These are phyloP conservation scores for Phytophthora sansomeana DNA, from an alignment of 352 stramenopile species.

Conservation along the genomic window DNA sequence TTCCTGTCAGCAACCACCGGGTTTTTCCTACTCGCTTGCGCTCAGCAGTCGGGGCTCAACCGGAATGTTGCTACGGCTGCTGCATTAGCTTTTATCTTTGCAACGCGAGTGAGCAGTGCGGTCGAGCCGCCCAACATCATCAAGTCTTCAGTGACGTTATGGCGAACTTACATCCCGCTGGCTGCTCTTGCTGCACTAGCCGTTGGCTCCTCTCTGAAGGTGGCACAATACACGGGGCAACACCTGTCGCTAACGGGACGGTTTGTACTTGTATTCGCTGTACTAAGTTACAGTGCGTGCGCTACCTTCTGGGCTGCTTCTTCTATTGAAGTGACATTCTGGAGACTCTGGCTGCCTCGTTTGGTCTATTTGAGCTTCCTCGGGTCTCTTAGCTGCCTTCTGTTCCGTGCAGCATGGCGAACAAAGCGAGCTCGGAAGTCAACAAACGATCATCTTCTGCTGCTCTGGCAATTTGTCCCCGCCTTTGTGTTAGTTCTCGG, in stretches of 20 bases:
- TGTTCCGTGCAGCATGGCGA: constrained; percentile 19
- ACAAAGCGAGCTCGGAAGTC: not conserved
- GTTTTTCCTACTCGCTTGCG: constrained; percentile 48
- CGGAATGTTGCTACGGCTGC: constrained; percentile 21
- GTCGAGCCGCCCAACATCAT: constrained; percentile 79
- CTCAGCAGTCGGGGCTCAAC: constrained; percentile 25
- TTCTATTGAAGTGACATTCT: constrained; percentile 42
- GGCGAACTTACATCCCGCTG: constrained; percentile 50
- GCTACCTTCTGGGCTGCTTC: constrained; percentile 60
- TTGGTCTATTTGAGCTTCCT: constrained; percentile 57
- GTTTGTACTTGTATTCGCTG: constrained; percentile 32
- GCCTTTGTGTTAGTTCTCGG: constrained; percentile 72
- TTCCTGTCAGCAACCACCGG: constrained; percentile 71
- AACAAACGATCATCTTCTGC: constrained; percentile 32
- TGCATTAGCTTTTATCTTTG: constrained; percentile 52
- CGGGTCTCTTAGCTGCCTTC: constrained; percentile 17
- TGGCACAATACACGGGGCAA: constrained; percentile 14
- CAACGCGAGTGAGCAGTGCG: constrained; percentile 50
- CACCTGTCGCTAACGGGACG: constrained; percentile 16
- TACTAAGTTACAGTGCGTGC: constrained; percentile 41
- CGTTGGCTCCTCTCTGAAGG: constrained; percentile 19
- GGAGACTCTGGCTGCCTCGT: constrained; percentile 68
- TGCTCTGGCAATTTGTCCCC: constrained; percentile 56
- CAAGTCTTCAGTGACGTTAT: constrained; percentile 47
- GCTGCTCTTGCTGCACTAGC: constrained; percentile 28